Conservation (phyloP, 148 eudicot species). For the Polygonum maritimum region DNA sequence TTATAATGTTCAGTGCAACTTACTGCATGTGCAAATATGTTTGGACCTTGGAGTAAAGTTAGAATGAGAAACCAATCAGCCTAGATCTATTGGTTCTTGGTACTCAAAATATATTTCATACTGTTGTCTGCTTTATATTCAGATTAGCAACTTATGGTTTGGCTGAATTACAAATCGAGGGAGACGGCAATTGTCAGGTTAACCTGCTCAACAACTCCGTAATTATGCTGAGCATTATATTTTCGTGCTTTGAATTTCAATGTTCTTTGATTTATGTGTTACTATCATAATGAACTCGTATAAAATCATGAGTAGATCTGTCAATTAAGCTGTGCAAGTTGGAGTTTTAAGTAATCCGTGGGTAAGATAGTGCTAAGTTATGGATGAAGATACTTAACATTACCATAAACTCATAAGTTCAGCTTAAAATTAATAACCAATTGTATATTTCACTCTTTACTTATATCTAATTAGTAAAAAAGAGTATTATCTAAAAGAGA, state of each 20-base stretch:
- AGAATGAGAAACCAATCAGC: background rate
- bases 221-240: background rate
- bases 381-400: background rate
- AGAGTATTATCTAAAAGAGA: background rate
- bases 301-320: background rate
- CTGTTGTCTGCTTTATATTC: conserved; percentile 14
- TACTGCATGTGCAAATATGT: background rate
- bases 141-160: conserved; percentile 64
- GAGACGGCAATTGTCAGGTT: conserved; percentile 85
- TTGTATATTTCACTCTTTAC: background rate
- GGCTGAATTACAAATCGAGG: conserved; percentile 66
- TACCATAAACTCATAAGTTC: background rate
- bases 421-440: background rate
- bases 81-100: background rate
- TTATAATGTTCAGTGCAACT: background rate
- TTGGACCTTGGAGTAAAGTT: background rate
- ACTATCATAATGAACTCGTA: background rate
- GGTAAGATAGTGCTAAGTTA: background rate
- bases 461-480: background rate
- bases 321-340: background rate
- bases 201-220: background rate
- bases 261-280: background rate
- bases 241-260: background rate
- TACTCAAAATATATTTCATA: background rate
- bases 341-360: background rate